A percentile compares a stretch with the other conserved stretches of the same genome.
These are phyloP conservation scores for Yarrowia sp. DNA, from an alignment of 805 yeast genomes.

Conservation along the genomic window DNA sequence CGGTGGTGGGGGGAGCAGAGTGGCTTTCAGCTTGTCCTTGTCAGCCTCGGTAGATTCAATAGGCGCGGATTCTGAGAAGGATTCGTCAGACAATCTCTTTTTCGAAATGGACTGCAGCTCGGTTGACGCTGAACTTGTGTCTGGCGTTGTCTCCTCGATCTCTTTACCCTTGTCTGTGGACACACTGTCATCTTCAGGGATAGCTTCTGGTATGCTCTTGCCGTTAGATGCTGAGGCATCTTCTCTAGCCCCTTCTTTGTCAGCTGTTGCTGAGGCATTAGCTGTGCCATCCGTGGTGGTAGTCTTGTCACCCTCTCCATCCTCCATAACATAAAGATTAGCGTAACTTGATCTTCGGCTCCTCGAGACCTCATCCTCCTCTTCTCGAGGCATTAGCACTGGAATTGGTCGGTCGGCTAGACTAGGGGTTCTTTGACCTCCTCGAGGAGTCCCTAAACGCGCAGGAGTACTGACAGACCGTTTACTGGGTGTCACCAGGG, in stretches of 20 bases:
- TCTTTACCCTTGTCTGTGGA: not conserved
- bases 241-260: too few species aligned
- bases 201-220: not conserved
- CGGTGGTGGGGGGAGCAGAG: not conserved
- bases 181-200: too few species aligned
- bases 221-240: not conserved
- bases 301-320: not conserved
- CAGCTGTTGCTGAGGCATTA: too few species aligned
- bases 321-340: not conserved
- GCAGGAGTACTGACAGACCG: constrained; percentile 5
- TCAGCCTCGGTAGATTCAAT: not conserved
- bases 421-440: constrained; percentile 1
- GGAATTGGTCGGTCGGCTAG: constrained; percentile 14
- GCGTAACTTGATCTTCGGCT: not conserved
- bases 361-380: not conserved
- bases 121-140: not conserved
- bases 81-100: not conserved
- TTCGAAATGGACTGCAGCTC: too few species aligned
- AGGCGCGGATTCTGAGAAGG: not conserved
- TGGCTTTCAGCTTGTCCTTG: not conserved
- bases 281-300: too few species aligned
- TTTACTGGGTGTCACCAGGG: constrained; percentile 1
- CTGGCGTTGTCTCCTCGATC: not conserved
- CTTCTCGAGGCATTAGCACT: constrained; percentile 1
- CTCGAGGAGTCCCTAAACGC: constrained; percentile 3